Percentiles rank a stretch among this genome's conserved stretches.
phyloP scores from a whole-genome alignment of 305 asterid genomes.

The Striga hermonthica region DNA sequence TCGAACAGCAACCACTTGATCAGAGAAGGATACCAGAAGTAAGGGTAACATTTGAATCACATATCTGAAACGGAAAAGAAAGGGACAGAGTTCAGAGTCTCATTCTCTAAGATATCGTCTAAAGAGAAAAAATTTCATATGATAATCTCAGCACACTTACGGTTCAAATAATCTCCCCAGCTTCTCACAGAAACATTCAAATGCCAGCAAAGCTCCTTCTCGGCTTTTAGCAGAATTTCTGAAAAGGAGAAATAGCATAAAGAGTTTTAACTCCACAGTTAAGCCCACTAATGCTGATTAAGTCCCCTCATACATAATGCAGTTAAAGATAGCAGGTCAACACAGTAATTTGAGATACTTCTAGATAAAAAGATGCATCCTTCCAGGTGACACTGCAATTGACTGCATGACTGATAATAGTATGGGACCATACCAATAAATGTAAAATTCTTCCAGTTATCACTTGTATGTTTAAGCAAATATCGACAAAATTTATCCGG shows the following conservation, averaged over 20 bases:
- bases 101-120: slow-evolving; percentile 19
- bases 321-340: slow-evolving; percentile 4
- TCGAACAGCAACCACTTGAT: slow-evolving; percentile 96
- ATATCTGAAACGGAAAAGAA: slow-evolving; percentile 52
- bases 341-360: not conserved
- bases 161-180: slow-evolving; percentile 98
- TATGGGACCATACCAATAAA: not conserved
- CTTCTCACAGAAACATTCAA: slow-evolving; percentile 95
- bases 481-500: not conserved
- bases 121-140: slow-evolving; percentile 25
- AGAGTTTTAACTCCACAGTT: not conserved
- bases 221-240: slow-evolving; percentile 93
- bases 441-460: not conserved
- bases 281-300: slow-evolving; percentile 2
- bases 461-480: not conserved
- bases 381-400: not conserved
- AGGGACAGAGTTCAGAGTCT: slow-evolving; percentile 13
- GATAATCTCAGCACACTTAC: slow-evolving; percentile 47
- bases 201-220: slow-evolving; percentile 95
- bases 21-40: slow-evolving; percentile 91
- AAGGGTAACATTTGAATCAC: slow-evolving; percentile 91
- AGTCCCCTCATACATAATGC: slow-evolving; percentile 2
- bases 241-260: slow-evolving; percentile 31
- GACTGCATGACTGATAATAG: not conserved
- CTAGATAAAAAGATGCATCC: not conserved